Evolutionary conservation across 441 rosid species (phyloP).

Genomic region (Arabidopsis lyrata): DNA sequence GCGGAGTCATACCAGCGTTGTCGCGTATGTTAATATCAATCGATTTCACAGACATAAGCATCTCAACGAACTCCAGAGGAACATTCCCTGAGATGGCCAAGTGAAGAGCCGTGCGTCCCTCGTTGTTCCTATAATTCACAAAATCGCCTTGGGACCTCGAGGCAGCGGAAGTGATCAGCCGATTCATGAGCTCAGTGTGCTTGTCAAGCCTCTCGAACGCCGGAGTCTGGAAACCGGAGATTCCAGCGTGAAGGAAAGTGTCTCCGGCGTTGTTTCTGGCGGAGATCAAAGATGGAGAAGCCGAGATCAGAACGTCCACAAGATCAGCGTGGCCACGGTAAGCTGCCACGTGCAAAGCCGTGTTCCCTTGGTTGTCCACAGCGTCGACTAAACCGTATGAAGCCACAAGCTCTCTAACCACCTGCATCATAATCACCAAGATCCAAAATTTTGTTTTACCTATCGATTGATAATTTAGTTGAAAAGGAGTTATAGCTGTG

Average conservation of each 20-base stretch:
- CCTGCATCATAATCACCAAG: conserved; percentile 51
- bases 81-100: conserved; percentile 80
- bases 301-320: conserved; percentile 67
- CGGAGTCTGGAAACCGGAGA: conserved; percentile 80
- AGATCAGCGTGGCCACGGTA: conserved; percentile 76
- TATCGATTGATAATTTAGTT: not conserved
- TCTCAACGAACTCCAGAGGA: conserved; percentile 76
- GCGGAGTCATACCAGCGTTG: conserved; percentile 76
- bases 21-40: conserved; percentile 64
- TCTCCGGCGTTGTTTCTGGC: conserved; percentile 74
- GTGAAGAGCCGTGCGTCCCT: conserved; percentile 86
- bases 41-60: conserved; percentile 77
- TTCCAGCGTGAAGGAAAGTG: conserved; percentile 81
- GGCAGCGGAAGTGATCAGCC: conserved; percentile 53
- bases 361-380: conserved; percentile 75
- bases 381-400: conserved; percentile 57
- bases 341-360: conserved; percentile 81
- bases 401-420: conserved; percentile 66
- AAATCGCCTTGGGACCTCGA: conserved; percentile 41
- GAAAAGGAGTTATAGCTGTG: not conserved
- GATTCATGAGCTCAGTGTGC: conserved; percentile 82
- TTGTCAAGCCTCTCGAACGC: conserved; percentile 83
- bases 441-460: not conserved
- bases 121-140: conserved; percentile 70
- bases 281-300: conserved; percentile 67